These are phyloP conservation scores for Capronia epimyces DNA, from an alignment of 2,329 filamentous ascomycete genomes.

Conservation along the genomic window DNA sequence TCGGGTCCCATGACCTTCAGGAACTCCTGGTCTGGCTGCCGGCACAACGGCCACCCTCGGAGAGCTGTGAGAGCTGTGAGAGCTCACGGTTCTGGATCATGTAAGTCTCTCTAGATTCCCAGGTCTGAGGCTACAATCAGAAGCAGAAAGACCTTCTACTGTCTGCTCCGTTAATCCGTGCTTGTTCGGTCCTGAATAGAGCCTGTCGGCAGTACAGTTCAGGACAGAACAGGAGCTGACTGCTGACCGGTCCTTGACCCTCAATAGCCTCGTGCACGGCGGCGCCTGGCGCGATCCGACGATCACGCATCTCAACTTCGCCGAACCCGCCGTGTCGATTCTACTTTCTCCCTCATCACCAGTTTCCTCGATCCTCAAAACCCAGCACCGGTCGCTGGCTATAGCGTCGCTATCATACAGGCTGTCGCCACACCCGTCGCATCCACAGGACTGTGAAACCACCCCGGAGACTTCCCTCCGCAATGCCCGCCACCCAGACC, in stretches of 20 bases:
- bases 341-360: neutral
- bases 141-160: too few relatives aligned
- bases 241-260: too few relatives aligned
- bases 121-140: too few relatives aligned
- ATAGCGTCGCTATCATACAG: constrained; percentile 7
- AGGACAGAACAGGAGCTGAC: too few relatives aligned
- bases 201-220: too few relatives aligned
- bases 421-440: constrained; percentile 3
- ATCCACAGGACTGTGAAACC: constrained; percentile 1
- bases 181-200: neutral
- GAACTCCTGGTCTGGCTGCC: constrained; percentile 5
- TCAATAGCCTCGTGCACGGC: constrained; percentile 1
- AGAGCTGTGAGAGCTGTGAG: neutral
- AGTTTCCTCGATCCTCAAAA: neutral
- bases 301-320: constrained; percentile 5
- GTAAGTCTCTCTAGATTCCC: neutral
- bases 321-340: neutral
- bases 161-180: too few relatives aligned
- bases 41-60: neutral
- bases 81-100: constrained; percentile 5
- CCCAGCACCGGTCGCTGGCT: neutral
- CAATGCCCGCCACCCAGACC: constrained; percentile 3
- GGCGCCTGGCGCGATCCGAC: constrained; percentile 6
- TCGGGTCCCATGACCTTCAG: constrained; percentile 4
- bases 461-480: neutral